A percentile compares a stretch with the other conserved stretches of the same genome.
Evolutionary conservation across 2,329 filamentous ascomycete species (phyloP).

Genomic region (Apiospora kogelbergensis): DNA sequence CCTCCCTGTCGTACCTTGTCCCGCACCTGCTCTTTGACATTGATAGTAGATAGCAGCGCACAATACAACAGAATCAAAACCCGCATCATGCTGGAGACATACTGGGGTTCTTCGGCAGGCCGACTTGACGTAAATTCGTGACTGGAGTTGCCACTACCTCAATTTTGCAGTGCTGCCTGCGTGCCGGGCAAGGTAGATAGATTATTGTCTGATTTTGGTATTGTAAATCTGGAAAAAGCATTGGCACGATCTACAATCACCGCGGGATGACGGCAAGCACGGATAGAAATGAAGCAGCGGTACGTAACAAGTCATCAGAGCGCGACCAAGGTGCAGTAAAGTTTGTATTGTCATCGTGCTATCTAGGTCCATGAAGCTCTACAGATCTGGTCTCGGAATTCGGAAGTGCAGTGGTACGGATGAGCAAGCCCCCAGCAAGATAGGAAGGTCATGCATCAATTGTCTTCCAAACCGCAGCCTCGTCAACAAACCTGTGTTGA

Average conservation of each 20-base stretch:
- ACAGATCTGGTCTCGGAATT: not conserved
- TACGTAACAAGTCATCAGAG: not conserved
- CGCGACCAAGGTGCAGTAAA: not conserved
- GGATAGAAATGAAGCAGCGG: not conserved
- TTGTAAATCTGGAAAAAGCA: not conserved
- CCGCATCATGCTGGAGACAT: too few relatives aligned
- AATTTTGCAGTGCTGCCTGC: too few relatives aligned
- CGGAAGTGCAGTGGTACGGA: not conserved
- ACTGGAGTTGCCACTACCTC: too few relatives aligned
- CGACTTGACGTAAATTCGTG: too few relatives aligned
- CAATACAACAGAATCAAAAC: too few relatives aligned
- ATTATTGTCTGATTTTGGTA: too few relatives aligned
- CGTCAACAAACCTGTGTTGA: not conserved
- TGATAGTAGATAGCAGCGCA: too few relatives aligned
- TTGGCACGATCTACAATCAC: not conserved
- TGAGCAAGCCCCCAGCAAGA: not conserved
- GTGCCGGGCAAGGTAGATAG: too few relatives aligned
- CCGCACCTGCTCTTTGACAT: conserved; percentile 21
- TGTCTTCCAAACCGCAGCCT: not conserved
- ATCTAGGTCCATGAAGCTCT: not conserved
- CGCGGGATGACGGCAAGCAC: not conserved
- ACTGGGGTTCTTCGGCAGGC: too few relatives aligned
- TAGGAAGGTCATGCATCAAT: not conserved
- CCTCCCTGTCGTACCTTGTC: conserved; percentile 40
- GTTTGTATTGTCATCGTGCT: not conserved